phyloP scores from a whole-genome alignment of 192 early-diverging fungal genomes.

The Thamnidium elegans region DNA sequence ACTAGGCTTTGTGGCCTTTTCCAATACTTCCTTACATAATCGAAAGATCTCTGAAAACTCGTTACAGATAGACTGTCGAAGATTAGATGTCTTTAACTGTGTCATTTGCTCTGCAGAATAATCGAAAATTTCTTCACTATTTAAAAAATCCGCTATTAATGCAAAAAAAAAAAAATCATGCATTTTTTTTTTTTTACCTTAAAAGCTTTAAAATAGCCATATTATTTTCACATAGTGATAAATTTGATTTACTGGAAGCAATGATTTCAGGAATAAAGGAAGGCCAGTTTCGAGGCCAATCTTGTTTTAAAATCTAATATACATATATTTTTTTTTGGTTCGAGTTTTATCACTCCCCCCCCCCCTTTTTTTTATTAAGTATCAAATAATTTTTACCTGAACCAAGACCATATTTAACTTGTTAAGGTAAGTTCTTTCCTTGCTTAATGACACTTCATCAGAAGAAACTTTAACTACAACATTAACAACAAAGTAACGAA shows the following conservation, averaged over 20 bases:
- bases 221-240: conserved; percentile 97
- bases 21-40: conserved; percentile 91
- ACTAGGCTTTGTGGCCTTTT: conserved; percentile 84
- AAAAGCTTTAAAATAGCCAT: conserved; percentile 98
- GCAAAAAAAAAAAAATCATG: neutral
- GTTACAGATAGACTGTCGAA: conserved; percentile 92
- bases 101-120: conserved; percentile 99
- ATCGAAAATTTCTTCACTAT: conserved; percentile 98
- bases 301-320: conserved; percentile 77
- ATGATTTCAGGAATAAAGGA: conserved; percentile 98
- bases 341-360: neutral
- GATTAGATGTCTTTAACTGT: conserved; percentile 86
- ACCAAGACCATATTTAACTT: conserved; percentile 98
- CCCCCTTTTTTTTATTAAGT: neutral
- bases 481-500: conserved; percentile 93
- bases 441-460: conserved; percentile 72
- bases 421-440: conserved; percentile 75
- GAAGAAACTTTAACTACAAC: conserved; percentile 89
- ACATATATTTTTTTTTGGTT: conserved; percentile 40
- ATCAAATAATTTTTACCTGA: conserved; percentile 57
- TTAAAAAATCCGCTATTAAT: neutral
- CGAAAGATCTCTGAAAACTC: conserved; percentile 95
- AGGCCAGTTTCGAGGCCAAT: conserved; percentile 99
- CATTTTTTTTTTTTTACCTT: conserved; percentile 60
- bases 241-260: conserved; percentile 82